Evolutionary conservation across 192 early-diverging fungal genomes (phyloP), one percentile per base, ranked within the genome.

Genomic region (Rhizophagus clarus): DNA sequence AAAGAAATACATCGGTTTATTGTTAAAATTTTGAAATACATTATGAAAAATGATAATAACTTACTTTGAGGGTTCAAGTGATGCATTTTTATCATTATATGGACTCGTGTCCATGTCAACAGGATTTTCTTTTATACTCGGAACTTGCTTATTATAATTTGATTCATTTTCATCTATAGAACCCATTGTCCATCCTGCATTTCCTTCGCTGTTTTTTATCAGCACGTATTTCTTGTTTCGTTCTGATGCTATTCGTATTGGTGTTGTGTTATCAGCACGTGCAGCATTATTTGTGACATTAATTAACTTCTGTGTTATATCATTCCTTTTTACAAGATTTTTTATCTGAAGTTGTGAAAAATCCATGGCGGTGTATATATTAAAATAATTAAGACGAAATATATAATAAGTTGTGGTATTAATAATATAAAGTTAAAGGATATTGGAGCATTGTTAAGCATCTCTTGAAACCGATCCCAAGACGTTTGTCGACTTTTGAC

Each of bases 311-410:
- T 98, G 94, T 4, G 94, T 99, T 67, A 98, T 86, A 37, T 87
- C 88, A 82, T 97, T 97, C 31, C 98, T 84, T 51, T 92, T 90
- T 22, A 95, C 90, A 20, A 99, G 87, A 24, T 94, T 85, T 26
- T 94, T 83, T 78, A 99, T 97, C 80, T 99, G 98, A 62, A 93
- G 85, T 63, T 92, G 89, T 69, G 94, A 96, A 83, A 99, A 99
- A 77, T 99, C 96, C 62, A 93, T 79, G 0, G 96, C 88, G 2
- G 89, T 95, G 12, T 88, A 84, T n/a, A 61, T 9, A 67, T 68
- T n/a, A 29, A 28, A 45, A 71, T 26, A 61, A 61, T 20, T 22
- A 78, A 45, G 42, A 68, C 26, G 51, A 24, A 45, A 8, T 29
- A 45, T 45, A 68, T 28, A 51, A 24, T 42, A 71, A 56, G 51